A percentile compares a stretch with the other conserved stretches of the same genome.
Evolutionary conservation across 2,329 filamentous ascomycete genomes (phyloP).

Genomic region (Botrytis squamosa): DNA sequence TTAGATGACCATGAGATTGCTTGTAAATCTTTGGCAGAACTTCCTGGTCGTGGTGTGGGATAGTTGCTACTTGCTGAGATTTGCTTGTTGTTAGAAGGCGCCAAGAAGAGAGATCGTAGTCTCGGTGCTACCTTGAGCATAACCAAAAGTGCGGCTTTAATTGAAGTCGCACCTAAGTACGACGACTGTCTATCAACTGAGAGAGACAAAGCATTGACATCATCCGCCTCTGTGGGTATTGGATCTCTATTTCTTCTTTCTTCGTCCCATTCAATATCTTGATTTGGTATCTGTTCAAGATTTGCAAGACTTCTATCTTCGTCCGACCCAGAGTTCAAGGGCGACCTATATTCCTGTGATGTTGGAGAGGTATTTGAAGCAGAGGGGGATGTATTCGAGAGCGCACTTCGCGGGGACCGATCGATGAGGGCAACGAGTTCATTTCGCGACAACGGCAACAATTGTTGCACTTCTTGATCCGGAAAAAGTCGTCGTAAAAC

Average conservation of each 20-base stretch:
- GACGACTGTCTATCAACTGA: slow-evolving; percentile 58
- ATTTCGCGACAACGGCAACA: slow-evolving; percentile 55
- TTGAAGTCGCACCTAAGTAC: slow-evolving; percentile 72
- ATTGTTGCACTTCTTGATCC: slow-evolving; percentile 51
- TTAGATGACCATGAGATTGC: slow-evolving; percentile 59
- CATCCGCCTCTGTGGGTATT: slow-evolving; percentile 64
- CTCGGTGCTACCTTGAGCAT: slow-evolving; percentile 56
- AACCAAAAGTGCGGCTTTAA: slow-evolving; percentile 71
- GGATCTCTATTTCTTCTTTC: slow-evolving; percentile 54
- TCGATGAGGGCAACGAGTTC: slow-evolving; percentile 59
- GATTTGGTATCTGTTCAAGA: slow-evolving; percentile 68
- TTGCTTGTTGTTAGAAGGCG: slow-evolving; percentile 34
- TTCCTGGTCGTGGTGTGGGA: slow-evolving; percentile 38
- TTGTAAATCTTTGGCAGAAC: slow-evolving; percentile 39
- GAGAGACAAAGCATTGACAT: slow-evolving; percentile 67
- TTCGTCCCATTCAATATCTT: slow-evolving; percentile 67
- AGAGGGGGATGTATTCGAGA: slow-evolving; percentile 50
- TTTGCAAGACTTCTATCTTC: slow-evolving; percentile 45
- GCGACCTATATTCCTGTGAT: slow-evolving; percentile 50
- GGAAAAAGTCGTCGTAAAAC: slow-evolving; percentile 64
- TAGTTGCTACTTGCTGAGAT: slow-evolving; percentile 30
- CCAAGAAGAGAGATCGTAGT: slow-evolving; percentile 48
- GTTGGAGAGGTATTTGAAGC: slow-evolving; percentile 53
- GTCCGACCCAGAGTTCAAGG: slow-evolving; percentile 51
- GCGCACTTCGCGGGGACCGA: slow-evolving; percentile 38